Conservation (phyloP, 176 grass and related monocot species). For the Hordeum marinum region DNA sequence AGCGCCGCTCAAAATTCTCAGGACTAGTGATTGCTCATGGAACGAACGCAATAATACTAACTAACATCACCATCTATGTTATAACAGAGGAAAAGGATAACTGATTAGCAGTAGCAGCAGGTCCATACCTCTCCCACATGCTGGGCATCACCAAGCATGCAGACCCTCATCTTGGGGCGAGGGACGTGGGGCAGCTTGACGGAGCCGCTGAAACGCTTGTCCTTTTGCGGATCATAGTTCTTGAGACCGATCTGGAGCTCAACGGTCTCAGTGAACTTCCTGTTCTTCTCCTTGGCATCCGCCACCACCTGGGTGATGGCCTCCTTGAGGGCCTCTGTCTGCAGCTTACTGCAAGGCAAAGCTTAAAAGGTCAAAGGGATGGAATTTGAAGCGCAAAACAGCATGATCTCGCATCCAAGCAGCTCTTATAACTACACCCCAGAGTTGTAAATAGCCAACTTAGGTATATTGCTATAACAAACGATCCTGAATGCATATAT, state of each 20-base stretch:
- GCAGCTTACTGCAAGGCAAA: constrained; percentile 42
- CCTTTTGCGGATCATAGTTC: constrained; percentile 65
- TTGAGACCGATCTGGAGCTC: constrained; percentile 65
- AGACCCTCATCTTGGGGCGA: constrained; percentile 72
- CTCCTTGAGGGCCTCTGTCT: constrained; percentile 43
- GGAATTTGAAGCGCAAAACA: neutral
- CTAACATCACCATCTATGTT: neutral
- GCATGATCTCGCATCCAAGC: neutral
- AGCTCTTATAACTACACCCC: neutral
- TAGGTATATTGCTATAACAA: neutral
- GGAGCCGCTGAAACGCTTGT: constrained; percentile 64
- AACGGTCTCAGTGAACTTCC: constrained; percentile 46
- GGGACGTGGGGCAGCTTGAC: constrained; percentile 62
- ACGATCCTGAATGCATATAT: neutral
- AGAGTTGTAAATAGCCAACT: neutral
- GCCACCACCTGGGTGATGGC: constrained; percentile 40
- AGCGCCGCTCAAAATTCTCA: neutral
- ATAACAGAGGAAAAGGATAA: neutral
- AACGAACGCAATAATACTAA: neutral
- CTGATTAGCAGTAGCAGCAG: no score
- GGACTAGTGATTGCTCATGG: neutral
- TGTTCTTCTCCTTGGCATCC: constrained; percentile 47
- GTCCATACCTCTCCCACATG: constrained; percentile 48
- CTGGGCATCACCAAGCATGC: constrained; percentile 67
- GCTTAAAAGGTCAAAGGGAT: neutral